Base-by-base conservation (phyloP, 1,284 basidiomycete species). In the Sporisorium scitamineum region DNA sequence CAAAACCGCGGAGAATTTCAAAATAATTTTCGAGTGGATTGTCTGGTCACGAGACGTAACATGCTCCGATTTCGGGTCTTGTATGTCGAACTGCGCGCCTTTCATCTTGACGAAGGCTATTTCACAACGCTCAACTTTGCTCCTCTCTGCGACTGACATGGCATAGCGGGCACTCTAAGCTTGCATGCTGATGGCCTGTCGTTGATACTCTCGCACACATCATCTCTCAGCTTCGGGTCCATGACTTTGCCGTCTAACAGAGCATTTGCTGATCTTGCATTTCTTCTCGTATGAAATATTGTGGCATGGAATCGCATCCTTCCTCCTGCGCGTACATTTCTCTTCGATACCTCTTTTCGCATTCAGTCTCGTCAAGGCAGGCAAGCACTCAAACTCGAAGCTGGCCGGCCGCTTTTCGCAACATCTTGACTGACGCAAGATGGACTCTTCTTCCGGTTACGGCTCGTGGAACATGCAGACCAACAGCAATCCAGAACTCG, bases 381-480 rank as follows among this genome's bases (percentile, higher is more conserved):
- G 37, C 37, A 39, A 13, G 7, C 34, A 14, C 13, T 14, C 34
- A 9, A 34, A 8, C 18, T 39, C 37, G 4, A n/a, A 39, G 37
- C 37, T 39, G 37, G 16, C 18, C 11, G 8, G 16, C 37, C 3
- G 14, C 34, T 8, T 39, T 5, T n/a, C n/a, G n/a, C n/a, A n/a
- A n/a, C n/a, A n/a, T n/a, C n/a, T n/a, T n/a, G n/a, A n/a, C n/a
- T n/a, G n/a, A n/a, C n/a, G n/a, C 66, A 24, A 31, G 11, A 69
- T 69, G 66, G 60, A 69, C 29, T 29, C 51, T 2, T 48, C 60
- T 11, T 41, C 54, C 4, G 59, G 54, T 22, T 62, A 61, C 47
- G 65, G 45, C 60, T 61, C 55, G 18, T 69, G 66, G 66, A 11
- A 34, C 2, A 50, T 59, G 55, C 60, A 42, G 31, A 48, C 59